A percentile compares a stretch with the other conserved stretches of the same genome.
These are phyloP conservation scores for Radiomyces spectabilis DNA, from an alignment of 192 early-diverging fungal species.

Conservation along the genomic window DNA sequence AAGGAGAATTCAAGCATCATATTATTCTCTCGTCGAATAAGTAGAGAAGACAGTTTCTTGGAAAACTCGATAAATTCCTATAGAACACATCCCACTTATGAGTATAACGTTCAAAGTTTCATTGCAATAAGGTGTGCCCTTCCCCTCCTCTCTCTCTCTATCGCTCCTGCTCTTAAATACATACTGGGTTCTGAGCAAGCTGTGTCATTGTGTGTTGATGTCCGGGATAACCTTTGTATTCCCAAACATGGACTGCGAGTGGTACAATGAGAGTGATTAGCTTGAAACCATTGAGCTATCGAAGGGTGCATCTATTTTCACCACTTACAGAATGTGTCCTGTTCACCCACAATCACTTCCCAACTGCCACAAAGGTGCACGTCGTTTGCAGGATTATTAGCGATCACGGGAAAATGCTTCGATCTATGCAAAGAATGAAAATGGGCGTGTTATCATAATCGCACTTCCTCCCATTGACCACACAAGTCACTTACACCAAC, in stretches of 20 bases:
- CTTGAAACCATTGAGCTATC: neutral
- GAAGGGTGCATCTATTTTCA: neutral
- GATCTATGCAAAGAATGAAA: constrained; percentile 39
- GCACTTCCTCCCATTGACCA: no score
- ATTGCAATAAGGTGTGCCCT: neutral
- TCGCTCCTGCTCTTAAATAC: neutral
- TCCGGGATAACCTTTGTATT: constrained; percentile 85
- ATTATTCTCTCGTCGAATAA: constrained; percentile 69
- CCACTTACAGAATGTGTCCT: constrained; percentile 73
- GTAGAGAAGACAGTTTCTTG: constrained; percentile 58
- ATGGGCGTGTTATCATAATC: no score
- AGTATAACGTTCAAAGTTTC: neutral
- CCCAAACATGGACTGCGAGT: constrained; percentile 82
- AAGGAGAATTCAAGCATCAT: constrained; percentile 91
- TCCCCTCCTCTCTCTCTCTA: neutral
- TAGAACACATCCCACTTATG: neutral
- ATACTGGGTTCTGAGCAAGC: constrained; percentile 55
- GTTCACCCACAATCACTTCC: constrained; percentile 77
- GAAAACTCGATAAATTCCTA: constrained; percentile 59
- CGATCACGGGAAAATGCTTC: constrained; percentile 71
- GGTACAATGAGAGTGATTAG: neutral
- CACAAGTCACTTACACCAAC: constrained; percentile 52
- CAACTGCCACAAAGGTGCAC: constrained; percentile 87
- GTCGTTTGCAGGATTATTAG: constrained; percentile 63
- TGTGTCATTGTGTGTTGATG: constrained; percentile 58